Evolutionary conservation across 2,329 filamentous ascomycete genomes (phyloP).

Genomic region (Xylaria hypoxylon): DNA sequence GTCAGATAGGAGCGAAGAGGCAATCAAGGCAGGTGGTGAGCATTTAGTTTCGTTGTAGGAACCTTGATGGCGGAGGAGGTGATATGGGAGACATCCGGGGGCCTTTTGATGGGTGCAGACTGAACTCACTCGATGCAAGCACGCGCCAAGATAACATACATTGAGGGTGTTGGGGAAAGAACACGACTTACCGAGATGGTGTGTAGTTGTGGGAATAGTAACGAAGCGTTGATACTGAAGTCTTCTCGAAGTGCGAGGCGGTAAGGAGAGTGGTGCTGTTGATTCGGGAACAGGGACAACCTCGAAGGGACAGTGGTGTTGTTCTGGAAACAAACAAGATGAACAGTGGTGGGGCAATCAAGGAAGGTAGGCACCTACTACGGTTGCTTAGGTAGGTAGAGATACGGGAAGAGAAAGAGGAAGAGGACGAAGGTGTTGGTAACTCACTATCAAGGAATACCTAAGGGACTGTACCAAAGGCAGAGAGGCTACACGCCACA

Average conservation of each 20-base stretch:
- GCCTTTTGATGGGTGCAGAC: no score
- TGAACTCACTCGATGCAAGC: neutral
- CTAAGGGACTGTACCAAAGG: no score
- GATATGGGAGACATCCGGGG: neutral
- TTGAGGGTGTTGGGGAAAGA: neutral
- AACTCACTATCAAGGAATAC: no score
- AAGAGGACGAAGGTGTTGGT: neutral
- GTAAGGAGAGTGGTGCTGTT: neutral
- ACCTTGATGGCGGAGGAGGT: neutral
- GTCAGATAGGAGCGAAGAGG: neutral
- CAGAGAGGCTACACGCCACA: no score
- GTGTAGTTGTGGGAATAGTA: neutral
- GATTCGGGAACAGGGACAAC: neutral
- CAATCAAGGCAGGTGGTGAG: neutral
- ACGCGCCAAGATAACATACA: neutral
- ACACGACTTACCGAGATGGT: conserved; percentile 9
- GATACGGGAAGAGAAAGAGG: neutral
- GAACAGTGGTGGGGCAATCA: neutral
- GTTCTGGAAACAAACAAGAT: neutral
- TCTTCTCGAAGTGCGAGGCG: no score
- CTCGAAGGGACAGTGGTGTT: neutral
- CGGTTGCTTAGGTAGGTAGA: neutral
- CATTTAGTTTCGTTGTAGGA: neutral
- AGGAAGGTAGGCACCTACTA: neutral
- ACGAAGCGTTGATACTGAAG: no score